Evolutionary conservation across 768 basidiomycete species (phyloP), one percentile per base, ranked within the genome.

Genomic region (Collybiopsis confluens): DNA sequence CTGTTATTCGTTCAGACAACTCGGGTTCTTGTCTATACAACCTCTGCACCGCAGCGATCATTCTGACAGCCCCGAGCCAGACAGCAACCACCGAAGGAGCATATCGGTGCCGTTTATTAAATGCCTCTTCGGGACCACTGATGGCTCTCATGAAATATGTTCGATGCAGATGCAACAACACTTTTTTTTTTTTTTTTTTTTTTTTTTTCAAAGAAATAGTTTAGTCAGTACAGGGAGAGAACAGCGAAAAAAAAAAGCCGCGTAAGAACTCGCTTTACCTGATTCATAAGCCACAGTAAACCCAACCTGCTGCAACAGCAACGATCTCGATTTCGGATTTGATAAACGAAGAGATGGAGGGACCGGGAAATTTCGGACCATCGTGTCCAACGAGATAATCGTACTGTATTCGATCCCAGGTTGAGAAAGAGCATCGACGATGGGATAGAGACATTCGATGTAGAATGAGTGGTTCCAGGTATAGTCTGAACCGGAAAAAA

Each of bases 401-500:
- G 64, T 73, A 23, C 68, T 70, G 59, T 79, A 77, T 52, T 83
- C 78, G 13, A 75, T 62, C 15, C 73, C 70, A n/a, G 77, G 79
- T 54, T 80, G 74, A 1, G 83, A 79, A 38, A 77, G 78, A 16
- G 76, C 71, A 44, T 84, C 80, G 11, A 86, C 69, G 10, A 85
- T 81, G 1, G 85, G 85, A 18, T 79, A 76, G 28, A 85, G 71
- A 60, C 83, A 86, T 27, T 79, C 63, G 2, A 74, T 61, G 59
- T 83, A 83, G 62, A 82, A 87, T 0, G 75, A 73, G 58, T 86
- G 82, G 61, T 84, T 85, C 85, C 85, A 88, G 70, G 82, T 79
- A 61, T 85, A 83, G 65, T 83, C 85, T 86, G 56, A 28, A 53
- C 51, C n/a, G 28, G 54, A 48, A 59, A 52, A 21, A 15, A 45